Evolutionary conservation across 148 eudicot species (phyloP).

Genomic region (Vaccinium vitisidaea): DNA sequence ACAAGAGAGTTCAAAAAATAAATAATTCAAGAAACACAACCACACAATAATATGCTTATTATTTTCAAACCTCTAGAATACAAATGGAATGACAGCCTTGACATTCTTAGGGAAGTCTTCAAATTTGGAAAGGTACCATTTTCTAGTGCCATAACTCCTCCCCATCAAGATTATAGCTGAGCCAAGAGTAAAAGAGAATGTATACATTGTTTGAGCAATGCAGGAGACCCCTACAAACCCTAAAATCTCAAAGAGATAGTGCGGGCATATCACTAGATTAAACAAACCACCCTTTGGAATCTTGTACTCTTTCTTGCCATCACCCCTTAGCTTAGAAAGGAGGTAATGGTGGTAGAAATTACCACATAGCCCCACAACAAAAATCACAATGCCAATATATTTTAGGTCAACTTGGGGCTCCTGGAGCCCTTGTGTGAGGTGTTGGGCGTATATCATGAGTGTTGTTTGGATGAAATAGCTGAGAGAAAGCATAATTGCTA

Average conservation of each 20-base stretch:
- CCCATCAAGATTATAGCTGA: slow-evolving; percentile 33
- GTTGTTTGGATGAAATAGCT: slow-evolving; percentile 22
- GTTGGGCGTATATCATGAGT: slow-evolving; percentile 23
- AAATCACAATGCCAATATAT: slow-evolving; percentile 12
- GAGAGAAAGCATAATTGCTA: slow-evolving; percentile 16
- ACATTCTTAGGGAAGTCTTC: slow-evolving; percentile 52
- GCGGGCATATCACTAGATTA: slow-evolving; percentile 54
- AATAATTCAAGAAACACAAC: no score
- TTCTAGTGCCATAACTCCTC: slow-evolving; percentile 61
- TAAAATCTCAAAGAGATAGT: slow-evolving; percentile 53
- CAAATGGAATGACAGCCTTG: slow-evolving; percentile 56
- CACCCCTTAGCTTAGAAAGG: slow-evolving; percentile 17
- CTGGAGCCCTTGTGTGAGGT: slow-evolving; percentile 1
- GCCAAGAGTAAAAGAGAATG: slow-evolving; percentile 36
- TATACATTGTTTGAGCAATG: slow-evolving; percentile 49
- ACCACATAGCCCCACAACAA: slow-evolving; percentile 16
- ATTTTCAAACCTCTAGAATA: slow-evolving; percentile 26
- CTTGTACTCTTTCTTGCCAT: slow-evolving; percentile 38
- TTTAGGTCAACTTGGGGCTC: slow-evolving; percentile 21
- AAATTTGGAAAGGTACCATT: slow-evolving; percentile 64
- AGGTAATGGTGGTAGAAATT: slow-evolving; percentile 26
- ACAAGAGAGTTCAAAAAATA: no score
- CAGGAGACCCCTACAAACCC: slow-evolving; percentile 51
- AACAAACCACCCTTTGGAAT: slow-evolving; percentile 68
- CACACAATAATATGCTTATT: no score